phyloP scores from a whole-genome alignment of 306 rosid genomes.

The Ormosia emarginata region DNA sequence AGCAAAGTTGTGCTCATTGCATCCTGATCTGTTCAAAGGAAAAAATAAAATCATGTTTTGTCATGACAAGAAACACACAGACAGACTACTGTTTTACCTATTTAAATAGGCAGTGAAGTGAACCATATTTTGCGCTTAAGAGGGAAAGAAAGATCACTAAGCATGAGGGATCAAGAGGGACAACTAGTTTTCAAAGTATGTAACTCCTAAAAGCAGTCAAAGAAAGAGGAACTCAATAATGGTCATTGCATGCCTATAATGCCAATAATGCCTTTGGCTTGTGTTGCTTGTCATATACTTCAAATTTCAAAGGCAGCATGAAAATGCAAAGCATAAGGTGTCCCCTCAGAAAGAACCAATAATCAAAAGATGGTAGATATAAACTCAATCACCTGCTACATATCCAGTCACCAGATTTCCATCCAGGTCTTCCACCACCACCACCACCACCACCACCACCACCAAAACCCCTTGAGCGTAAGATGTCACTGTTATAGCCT shows the following conservation, averaged over 20 bases:
- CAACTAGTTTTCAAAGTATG: slow-evolving; percentile 22
- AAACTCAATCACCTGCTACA: slow-evolving; percentile 62
- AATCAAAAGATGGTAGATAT: not conserved
- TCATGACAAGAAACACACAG: not conserved
- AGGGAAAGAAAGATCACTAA: not conserved
- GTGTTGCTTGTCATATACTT: slow-evolving; percentile 5
- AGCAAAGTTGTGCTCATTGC: slow-evolving; percentile 97
- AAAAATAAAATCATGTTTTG: not conserved
- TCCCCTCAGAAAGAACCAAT: slow-evolving; percentile 15
- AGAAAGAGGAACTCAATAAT: slow-evolving; percentile 21
- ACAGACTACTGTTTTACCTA: not conserved
- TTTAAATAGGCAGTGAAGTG: not conserved
- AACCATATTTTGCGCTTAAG: not conserved
- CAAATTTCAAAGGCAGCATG: slow-evolving; percentile 13
- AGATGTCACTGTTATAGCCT: slow-evolving; percentile 40
- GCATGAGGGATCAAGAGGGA: not conserved
- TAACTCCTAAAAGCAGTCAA: slow-evolving; percentile 46
- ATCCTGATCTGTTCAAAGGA: slow-evolving; percentile 60
- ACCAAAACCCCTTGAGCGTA: slow-evolving; percentile 50
- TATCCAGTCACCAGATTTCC: slow-evolving; percentile 99
- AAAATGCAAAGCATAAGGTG: slow-evolving; percentile 16
- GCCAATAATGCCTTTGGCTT: slow-evolving; percentile 9
- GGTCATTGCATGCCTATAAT: slow-evolving; percentile 18
- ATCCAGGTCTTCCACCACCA: slow-evolving; percentile 56
- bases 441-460: slow-evolving; percentile 22